phyloP scores from a whole-genome alignment of 2,329 filamentous ascomycete genomes.

The Aspergillus sp. region DNA sequence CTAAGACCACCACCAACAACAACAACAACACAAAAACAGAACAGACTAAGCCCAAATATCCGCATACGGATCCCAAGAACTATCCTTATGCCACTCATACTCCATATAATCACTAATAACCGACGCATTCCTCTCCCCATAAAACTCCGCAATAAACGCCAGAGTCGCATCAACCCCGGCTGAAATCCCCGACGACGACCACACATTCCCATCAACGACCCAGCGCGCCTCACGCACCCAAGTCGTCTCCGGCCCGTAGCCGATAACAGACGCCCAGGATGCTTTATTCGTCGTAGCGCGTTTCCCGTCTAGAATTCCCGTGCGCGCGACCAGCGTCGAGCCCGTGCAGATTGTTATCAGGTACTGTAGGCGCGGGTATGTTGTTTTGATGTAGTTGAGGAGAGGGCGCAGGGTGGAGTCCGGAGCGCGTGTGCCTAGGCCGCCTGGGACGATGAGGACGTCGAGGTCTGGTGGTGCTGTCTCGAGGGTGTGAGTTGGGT shows the following conservation, averaged over 20 bases:
- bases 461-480: neutral
- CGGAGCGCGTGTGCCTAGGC: neutral
- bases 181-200: slow-evolving; percentile 64
- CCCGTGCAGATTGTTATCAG: slow-evolving; percentile 5
- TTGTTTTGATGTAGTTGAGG: neutral
- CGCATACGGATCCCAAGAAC: slow-evolving; percentile 57
- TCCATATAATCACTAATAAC: slow-evolving; percentile 55
- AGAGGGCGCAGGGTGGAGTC: neutral
- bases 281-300: slow-evolving; percentile 68
- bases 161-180: slow-evolving; percentile 64
- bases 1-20: too few relatives aligned
- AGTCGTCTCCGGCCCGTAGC: slow-evolving; percentile 50
- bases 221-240: slow-evolving; percentile 65
- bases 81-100: slow-evolving; percentile 57
- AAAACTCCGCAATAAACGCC: slow-evolving; percentile 57
- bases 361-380: neutral
- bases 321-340: neutral
- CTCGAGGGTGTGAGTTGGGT: slow-evolving; percentile 4
- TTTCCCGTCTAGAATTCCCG: slow-evolving; percentile 51
- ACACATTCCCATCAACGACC: slow-evolving; percentile 66
- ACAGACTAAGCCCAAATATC: slow-evolving; percentile 13
- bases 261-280: slow-evolving; percentile 52
- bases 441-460: slow-evolving; percentile 5
- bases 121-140: slow-evolving; percentile 53
- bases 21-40: too few relatives aligned